Evolutionary conservation across 805 yeast species (phyloP).

Genomic region (Saccharomycopsis sp.): DNA sequence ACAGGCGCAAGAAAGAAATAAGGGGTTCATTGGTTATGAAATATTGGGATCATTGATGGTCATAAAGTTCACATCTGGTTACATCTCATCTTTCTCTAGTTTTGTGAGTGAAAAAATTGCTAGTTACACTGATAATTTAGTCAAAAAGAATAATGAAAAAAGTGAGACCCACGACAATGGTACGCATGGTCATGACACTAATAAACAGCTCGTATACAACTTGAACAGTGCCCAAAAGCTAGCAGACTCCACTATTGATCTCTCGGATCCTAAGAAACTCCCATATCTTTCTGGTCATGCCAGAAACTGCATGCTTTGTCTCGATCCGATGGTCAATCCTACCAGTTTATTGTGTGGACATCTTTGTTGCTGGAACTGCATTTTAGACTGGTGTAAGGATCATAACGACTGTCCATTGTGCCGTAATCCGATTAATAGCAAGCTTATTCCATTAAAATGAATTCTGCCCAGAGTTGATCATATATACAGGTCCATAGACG

Average conservation of each 20-base stretch:
- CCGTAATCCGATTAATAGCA: constrained; percentile 55
- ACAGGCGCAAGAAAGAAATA: constrained; percentile 25
- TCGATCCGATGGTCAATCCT: constrained; percentile 74
- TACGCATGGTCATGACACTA: constrained; percentile 17
- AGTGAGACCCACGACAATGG: constrained; percentile 19
- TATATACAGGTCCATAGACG: background rate
- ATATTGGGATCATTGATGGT: constrained; percentile 40
- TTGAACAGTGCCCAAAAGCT: constrained; percentile 7
- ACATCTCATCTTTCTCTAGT: background rate
- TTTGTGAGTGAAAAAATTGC: constrained; percentile 1
- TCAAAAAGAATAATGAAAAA: constrained; percentile 20
- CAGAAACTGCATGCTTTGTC: constrained; percentile 78
- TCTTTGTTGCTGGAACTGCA: constrained; percentile 86
- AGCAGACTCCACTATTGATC: constrained; percentile 33
- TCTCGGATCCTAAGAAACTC: constrained; percentile 49
- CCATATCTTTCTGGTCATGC: constrained; percentile 67
- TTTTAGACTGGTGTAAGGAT: constrained; percentile 84
- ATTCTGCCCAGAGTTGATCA: background rate
- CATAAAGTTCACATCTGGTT: constrained; percentile 8
- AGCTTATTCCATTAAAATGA: constrained; percentile 17
- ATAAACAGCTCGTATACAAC: constrained; percentile 8
- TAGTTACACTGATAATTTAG: constrained; percentile 27
- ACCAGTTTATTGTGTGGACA: constrained; percentile 89
- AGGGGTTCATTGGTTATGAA: constrained; percentile 42
- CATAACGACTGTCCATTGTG: constrained; percentile 89